These are phyloP conservation scores for Blastocystis sp. DNA, from an alignment of 352 stramenopile genomes.

Conservation along the genomic window DNA sequence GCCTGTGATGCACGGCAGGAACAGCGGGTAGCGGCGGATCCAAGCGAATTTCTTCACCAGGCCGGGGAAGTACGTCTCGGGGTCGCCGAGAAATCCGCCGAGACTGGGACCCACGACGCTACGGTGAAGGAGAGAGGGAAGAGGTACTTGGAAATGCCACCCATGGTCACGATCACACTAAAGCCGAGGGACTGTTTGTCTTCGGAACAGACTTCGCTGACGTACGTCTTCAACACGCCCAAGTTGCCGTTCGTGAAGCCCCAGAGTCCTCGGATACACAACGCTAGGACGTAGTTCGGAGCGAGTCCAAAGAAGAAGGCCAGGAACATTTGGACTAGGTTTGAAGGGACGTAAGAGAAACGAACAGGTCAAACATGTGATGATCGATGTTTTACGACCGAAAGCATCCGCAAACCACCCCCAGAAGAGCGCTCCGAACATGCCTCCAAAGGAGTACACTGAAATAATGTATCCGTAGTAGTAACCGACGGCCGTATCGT, in stretches of 20 bases:
- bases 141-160: constrained; percentile 16
- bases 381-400: constrained; percentile 40
- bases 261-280: constrained; percentile 37
- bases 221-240: constrained; percentile 48
- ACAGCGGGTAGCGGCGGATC: constrained; percentile 10
- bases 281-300: neutral
- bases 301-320: constrained; percentile 34
- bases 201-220: constrained; percentile 43
- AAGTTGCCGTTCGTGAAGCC: constrained; percentile 41
- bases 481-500: constrained; percentile 39
- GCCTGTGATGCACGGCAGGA: neutral
- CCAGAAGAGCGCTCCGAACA: constrained; percentile 50
- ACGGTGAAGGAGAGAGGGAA: neutral
- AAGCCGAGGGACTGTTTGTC: constrained; percentile 24
- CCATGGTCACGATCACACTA: constrained; percentile 13
- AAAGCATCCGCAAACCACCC: constrained; percentile 54
- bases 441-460: constrained; percentile 19
- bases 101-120: constrained; percentile 45
- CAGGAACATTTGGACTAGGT: neutral
- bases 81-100: constrained; percentile 32
- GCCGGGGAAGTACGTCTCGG: constrained; percentile 31
- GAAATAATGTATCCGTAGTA: constrained; percentile 47
- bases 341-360: neutral
- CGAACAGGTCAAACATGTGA: constrained; percentile 18
- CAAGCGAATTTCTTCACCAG: neutral